Base-by-base conservation (phyloP, 2,329 filamentous ascomycete species). In the Penicillium sp. region DNA sequence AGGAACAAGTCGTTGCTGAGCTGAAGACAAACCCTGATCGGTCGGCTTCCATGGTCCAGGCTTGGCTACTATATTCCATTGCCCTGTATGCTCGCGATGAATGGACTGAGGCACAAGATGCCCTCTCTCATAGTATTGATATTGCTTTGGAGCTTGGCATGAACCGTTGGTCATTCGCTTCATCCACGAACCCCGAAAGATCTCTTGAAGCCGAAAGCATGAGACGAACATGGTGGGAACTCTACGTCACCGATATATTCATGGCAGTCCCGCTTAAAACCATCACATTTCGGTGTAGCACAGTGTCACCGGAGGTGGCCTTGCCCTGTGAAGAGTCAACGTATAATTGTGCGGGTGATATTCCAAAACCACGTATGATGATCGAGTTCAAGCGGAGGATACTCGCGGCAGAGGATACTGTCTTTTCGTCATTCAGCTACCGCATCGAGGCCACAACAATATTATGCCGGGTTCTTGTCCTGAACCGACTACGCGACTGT, bases 181-280 rank as follows among this genome's bases (percentile, higher is more conserved):
- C 66, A 1, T 64, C 70, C 13, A 47, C 64, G 15, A 64, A 63
- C 31, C 31, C 64, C 17, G 61, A 86, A 87, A 7, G 82, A 85
- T 60, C 65, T 0, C 78, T 90, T 1, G 70, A 93, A 19, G 89
- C 93, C 68, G 92, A 96, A 74, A 91, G 89, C 70, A 89, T 90
- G 84, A 83, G 91, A 31, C 81, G 92, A 60, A 96, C 91, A 0
- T 96, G 91, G 91, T 96, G 92, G 92, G 90, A 84, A 66, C 68
- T 89, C 29, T 92, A 87, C 68, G 83, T 89, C 31, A 83, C 89
- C 12, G 91, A 96, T 67, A 89, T 89, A 49, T 89, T 93, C 82
- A 83, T 94, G 65, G 89, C 90, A 4, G 89, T 89, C 12, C 85
- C 93, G 12, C 67, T 68, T 29, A 66, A 68, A 23, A 66, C 61